Conservation (phyloP, 345 rosid genomes). For the Lenwebbia sp. region DNA sequence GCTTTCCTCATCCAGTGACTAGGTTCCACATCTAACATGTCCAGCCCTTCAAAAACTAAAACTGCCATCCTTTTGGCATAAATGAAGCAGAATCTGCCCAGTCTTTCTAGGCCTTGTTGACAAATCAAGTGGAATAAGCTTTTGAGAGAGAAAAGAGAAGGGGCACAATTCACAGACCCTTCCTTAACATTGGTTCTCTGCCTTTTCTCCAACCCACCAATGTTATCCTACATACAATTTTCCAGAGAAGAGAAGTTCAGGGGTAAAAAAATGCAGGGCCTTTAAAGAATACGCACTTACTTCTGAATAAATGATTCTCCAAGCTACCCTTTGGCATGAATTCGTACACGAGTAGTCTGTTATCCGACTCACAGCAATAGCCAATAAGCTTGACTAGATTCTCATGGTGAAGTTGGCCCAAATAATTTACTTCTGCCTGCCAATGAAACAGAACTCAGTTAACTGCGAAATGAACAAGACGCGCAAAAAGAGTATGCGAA, state of each 20-base stretch:
- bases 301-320: conserved; percentile 84
- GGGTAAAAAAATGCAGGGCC: background rate
- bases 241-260: background rate
- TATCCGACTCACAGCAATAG: conserved; percentile 54
- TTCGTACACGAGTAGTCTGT: conserved; percentile 70
- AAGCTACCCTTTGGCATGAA: conserved; percentile 83
- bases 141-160: background rate
- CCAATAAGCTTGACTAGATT: conserved; percentile 88
- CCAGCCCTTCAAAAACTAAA: background rate
- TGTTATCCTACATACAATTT: background rate
- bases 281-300: conserved; percentile 26
- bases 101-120: background rate
- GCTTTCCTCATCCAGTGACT: background rate
- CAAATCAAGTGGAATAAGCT: background rate
- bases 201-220: background rate
- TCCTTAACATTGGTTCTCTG: background rate
- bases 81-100: background rate
- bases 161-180: background rate
- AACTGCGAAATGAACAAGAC: background rate
- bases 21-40: background rate
- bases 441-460: background rate
- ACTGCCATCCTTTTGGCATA: background rate
- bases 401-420: conserved; percentile 67
- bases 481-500: background rate
- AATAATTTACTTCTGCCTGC: conserved; percentile 81